A percentile compares a stretch with the other conserved stretches of the same genome.
Evolutionary conservation across 129 eudicot genomes (phyloP).

Genomic region (Escallonia rubra): DNA sequence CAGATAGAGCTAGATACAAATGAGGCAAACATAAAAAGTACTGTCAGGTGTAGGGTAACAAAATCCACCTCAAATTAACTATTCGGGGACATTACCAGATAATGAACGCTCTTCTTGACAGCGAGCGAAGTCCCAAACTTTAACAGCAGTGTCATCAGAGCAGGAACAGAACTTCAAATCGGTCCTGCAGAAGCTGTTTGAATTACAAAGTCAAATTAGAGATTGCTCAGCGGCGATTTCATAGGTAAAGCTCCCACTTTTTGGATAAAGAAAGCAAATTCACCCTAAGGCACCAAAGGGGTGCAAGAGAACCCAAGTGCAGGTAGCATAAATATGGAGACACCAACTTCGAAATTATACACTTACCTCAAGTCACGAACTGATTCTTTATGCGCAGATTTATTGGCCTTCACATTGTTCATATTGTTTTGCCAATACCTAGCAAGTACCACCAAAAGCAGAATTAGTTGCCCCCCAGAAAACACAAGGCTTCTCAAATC

Average conservation of each 20-base stretch:
- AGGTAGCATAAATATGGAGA: background rate
- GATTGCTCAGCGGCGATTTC: background rate
- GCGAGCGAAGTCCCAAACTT: conserved; percentile 98
- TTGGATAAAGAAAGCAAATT: background rate
- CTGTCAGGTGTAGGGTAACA: background rate
- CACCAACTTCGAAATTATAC: background rate
- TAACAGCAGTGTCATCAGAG: conserved; percentile 93
- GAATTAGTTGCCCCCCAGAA: background rate
- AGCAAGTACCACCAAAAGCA: conserved; percentile 13
- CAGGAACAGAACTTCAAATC: conserved; percentile 98
- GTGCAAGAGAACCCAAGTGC: background rate
- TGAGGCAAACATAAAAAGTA: background rate
- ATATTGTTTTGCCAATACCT: conserved; percentile 99
- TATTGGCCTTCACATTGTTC: conserved; percentile 96
- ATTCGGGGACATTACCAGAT: conserved; percentile 74
- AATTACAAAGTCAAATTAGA: conserved; percentile 5
- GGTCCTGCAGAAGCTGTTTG: conserved; percentile 91
- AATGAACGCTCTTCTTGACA: conserved; percentile 97
- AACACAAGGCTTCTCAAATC: too few relatives aligned
- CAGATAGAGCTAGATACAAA: background rate
- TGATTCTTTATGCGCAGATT: conserved; percentile 96
- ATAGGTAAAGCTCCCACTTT: background rate
- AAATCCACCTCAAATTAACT: background rate
- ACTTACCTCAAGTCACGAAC: conserved; percentile 88
- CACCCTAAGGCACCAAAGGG: conserved; percentile 5